phyloP scores from a whole-genome alignment of 2,329 filamentous ascomycete species.

The Leptographium galeiforme region DNA sequence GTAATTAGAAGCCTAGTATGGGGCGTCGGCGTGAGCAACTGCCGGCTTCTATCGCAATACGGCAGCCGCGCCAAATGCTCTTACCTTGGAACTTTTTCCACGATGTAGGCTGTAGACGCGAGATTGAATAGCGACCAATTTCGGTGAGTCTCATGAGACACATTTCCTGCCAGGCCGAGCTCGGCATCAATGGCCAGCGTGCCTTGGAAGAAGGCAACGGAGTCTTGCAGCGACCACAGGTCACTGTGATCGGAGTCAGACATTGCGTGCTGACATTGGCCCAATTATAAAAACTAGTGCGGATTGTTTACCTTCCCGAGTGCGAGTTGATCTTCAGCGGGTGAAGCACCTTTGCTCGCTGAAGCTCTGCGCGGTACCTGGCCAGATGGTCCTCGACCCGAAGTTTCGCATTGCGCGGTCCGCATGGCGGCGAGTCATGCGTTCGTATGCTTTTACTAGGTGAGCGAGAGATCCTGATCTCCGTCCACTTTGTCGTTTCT shows the following conservation, averaged over 20 bases:
- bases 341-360: too few species aligned
- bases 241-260: too few species aligned
- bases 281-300: too few species aligned
- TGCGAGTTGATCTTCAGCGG: too few species aligned
- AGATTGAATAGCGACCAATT: background rate
- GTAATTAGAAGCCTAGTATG: background rate
- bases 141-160: background rate
- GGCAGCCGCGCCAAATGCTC: background rate
- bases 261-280: too few species aligned
- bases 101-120: background rate
- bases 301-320: too few species aligned
- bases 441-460: background rate
- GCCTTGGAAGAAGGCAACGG: too few species aligned
- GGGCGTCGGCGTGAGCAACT: too few species aligned
- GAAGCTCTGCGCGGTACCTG: constrained; percentile 1
- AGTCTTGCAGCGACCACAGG: too few species aligned
- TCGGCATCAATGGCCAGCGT: background rate
- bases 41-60: too few species aligned
- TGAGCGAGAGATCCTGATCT: background rate
- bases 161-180: background rate
- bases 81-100: background rate
- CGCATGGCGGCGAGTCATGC: too few species aligned
- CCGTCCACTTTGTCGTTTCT: background rate
- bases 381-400: background rate
- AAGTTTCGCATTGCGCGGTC: background rate